Evolutionary conservation across 768 basidiomycete species (phyloP).

Genomic region (Amanita jacksonii): DNA sequence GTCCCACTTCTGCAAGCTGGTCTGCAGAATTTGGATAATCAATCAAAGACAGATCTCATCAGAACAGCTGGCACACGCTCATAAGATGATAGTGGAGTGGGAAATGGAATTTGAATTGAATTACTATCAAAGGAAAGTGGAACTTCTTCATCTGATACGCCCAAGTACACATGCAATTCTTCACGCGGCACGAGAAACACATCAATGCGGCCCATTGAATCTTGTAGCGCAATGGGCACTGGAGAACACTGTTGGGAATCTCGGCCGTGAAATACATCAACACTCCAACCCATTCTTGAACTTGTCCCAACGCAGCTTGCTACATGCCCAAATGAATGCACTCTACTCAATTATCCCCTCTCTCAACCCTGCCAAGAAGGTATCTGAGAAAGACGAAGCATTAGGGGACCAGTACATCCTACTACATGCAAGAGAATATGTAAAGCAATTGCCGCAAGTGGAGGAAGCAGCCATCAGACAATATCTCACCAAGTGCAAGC

Average conservation of each 20-base stretch:
- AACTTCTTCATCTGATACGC: slow-evolving; percentile 22
- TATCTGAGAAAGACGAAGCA: not conserved
- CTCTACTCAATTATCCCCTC: slow-evolving; percentile 12
- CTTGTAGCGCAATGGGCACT: slow-evolving; percentile 21
- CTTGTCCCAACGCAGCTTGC: slow-evolving; percentile 17
- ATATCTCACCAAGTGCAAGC: not conserved
- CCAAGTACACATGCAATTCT: slow-evolving; percentile 19
- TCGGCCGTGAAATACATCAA: slow-evolving; percentile 18
- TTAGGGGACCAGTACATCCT: not conserved
- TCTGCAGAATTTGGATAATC: slow-evolving; percentile 15
- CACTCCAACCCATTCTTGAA: slow-evolving; percentile 17
- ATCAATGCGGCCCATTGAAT: slow-evolving; percentile 14
- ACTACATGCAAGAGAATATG: not conserved
- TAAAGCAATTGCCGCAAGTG: not conserved
- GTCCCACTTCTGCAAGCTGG: slow-evolving; percentile 17
- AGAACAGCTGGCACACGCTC: slow-evolving; percentile 11
- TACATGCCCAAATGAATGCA: slow-evolving; percentile 12
- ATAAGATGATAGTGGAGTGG: slow-evolving; percentile 16
- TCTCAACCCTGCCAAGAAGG: slow-evolving; percentile 1
- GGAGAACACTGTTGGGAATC: slow-evolving; percentile 19
- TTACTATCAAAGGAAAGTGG: slow-evolving; percentile 16
- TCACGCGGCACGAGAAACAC: slow-evolving; percentile 18
- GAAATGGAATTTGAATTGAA: slow-evolving; percentile 20
- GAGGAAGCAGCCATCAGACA: not conserved
- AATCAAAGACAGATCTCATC: slow-evolving; percentile 12